These are phyloP conservation scores for Pelargonium australe DNA, from an alignment of 441 rosid species.

Conservation along the genomic window DNA sequence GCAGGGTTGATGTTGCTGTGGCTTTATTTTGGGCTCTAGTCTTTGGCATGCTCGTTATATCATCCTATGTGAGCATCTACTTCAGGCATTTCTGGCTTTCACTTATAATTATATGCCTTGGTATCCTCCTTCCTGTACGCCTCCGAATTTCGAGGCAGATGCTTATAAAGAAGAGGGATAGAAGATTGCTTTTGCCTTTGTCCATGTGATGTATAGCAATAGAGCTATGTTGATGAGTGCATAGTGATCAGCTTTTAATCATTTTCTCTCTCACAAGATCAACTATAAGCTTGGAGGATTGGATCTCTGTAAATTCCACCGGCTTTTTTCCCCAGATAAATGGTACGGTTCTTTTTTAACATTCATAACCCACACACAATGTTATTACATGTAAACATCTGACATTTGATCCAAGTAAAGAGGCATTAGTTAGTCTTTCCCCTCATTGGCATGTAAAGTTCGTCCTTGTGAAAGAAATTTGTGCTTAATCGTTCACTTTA, in stretches of 20 bases:
- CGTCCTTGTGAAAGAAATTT: not conserved
- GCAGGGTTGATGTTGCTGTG: conserved; percentile 43
- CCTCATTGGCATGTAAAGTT: not conserved
- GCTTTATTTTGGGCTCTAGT: conserved; percentile 38
- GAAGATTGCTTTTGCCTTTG: conserved; percentile 41
- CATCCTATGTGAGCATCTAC: conserved; percentile 27
- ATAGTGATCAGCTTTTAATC: not conserved
- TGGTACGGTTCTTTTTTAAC: conserved; percentile 1
- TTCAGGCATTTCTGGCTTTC: conserved; percentile 34
- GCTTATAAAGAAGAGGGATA: conserved; percentile 36
- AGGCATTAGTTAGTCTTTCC: not conserved
- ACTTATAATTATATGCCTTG: conserved; percentile 26
- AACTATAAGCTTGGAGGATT: not conserved
- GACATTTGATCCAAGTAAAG: conserved; percentile 2
- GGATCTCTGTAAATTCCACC: not conserved
- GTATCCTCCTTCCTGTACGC: conserved; percentile 30
- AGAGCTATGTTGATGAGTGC: not conserved
- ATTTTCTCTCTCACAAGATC: not conserved
- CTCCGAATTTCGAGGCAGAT: conserved; percentile 36
- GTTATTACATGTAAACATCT: not conserved
- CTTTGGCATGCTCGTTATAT: conserved; percentile 32
- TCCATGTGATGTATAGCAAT: conserved; percentile 30
- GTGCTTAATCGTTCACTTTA: not conserved
- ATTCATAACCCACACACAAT: not conserved
- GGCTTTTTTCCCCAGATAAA: not conserved